Evolutionary conservation across 495 filamentous ascomycete genomes (phyloP), one percentile per base, ranked within the genome.

Genomic region (Neurospora sp.): DNA sequence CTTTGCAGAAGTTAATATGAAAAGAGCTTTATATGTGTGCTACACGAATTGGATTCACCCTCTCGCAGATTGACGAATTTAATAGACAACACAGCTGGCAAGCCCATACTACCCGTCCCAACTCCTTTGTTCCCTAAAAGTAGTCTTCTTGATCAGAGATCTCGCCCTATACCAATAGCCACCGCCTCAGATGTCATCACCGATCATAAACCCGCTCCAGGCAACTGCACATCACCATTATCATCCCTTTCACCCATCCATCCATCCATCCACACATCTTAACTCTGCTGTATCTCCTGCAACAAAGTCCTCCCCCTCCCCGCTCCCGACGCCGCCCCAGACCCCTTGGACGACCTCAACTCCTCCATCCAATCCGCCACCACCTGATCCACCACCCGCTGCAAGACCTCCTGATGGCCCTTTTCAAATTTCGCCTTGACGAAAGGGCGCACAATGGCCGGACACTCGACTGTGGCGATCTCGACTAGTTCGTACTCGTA

Each of bases 401-500:
- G 73, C 14, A 81, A 72, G 38, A 81, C 75, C 37, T 77, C 77
- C 54, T 74, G 73, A 23, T 82, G 81, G 11, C 72, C 76, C 12
- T 39, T 72, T 23, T 74, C 70, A n/a, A 82, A 76, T 12, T 74
- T 76, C 48, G 72, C 71, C 69, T 73, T 76, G 69, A 82, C 81
- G 72, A 82, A 82, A 4, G 77, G 79, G 62, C 75, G 77, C 35
- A 82, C 76, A 1, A 82, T 31, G 14, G 70, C 59, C 12, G 74
- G 69, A 72, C 81, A 82, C 42, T 77, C 73, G 27, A 82, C 72
- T 14, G 14, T 71, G 14, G 80, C 78, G 8, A 79, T 77, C 74
- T 81, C 80, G 7, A 81, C 79, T 46, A 82, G 71, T 73, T 81
- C 81, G 40, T 75, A 81, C n/a, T 81, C 79, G 27, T 54, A 72